phyloP scores from a whole-genome alignment of 352 stramenopile species.

The Pythium utonaiense region DNA sequence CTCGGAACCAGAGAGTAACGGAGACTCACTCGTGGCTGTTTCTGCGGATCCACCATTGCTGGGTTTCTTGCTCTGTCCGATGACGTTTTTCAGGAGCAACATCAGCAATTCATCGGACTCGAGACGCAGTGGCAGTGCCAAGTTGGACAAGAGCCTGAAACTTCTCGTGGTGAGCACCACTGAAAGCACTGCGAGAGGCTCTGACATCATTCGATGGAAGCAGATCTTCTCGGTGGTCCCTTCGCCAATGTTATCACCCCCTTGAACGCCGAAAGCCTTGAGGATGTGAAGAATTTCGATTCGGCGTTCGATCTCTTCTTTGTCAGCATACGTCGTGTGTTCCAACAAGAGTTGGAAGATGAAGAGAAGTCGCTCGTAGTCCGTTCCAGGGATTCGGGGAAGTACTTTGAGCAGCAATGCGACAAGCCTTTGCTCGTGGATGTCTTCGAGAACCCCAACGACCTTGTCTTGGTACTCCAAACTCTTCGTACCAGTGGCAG shows the following conservation, averaged over 20 bases:
- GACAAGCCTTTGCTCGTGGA: conserved; percentile 66
- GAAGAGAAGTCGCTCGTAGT: conserved; percentile 75
- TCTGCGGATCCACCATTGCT: background rate
- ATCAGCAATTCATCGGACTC: conserved; percentile 73
- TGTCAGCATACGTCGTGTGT: conserved; percentile 47
- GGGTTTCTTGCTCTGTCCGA: conserved; percentile 20
- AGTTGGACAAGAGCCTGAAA: conserved; percentile 42
- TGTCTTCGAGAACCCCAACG: conserved; percentile 70
- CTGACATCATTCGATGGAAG: conserved; percentile 66
- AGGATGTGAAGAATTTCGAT: conserved; percentile 59
- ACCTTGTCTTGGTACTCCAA: conserved; percentile 78
- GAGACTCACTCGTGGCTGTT: background rate
- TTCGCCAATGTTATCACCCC: conserved; percentile 1
- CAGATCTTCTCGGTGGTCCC: conserved; percentile 27
- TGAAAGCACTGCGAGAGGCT: conserved; percentile 54
- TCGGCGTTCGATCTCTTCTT: conserved; percentile 56
- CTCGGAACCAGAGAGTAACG: conserved; percentile 19
- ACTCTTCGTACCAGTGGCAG: conserved; percentile 8
- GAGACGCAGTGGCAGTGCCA: conserved; percentile 50
- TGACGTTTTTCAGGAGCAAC: conserved; percentile 68
- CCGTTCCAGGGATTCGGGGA: conserved; percentile 39
- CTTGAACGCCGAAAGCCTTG: conserved; percentile 29
- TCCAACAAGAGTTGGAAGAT: conserved; percentile 68
- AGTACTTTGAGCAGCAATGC: conserved; percentile 57
- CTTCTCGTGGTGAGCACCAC: conserved; percentile 43